Conservation (phyloP, 2,329 filamentous ascomycete species). For the Penicillium sp. region DNA sequence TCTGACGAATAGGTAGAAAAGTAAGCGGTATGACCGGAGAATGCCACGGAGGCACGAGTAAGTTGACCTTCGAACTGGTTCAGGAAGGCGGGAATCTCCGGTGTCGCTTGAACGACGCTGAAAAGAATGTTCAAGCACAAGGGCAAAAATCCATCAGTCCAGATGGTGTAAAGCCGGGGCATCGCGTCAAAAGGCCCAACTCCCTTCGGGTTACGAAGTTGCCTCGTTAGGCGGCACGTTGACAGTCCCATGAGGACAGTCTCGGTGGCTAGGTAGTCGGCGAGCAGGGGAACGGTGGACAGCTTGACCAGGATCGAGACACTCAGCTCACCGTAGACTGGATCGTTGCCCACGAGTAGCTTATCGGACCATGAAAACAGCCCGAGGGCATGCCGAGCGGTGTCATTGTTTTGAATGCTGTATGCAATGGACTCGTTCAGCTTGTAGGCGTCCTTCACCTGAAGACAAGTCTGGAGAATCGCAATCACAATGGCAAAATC, state of each 20-base stretch:
- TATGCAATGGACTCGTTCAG: slow-evolving; percentile 65
- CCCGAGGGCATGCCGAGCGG: slow-evolving; percentile 72
- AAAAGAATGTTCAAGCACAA: slow-evolving; percentile 82
- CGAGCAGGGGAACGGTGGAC: slow-evolving; percentile 70
- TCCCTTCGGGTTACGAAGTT: slow-evolving; percentile 61
- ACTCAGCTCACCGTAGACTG: slow-evolving; percentile 88
- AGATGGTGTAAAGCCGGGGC: slow-evolving; percentile 76
- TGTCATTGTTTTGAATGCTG: slow-evolving; percentile 60
- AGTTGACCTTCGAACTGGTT: slow-evolving; percentile 84
- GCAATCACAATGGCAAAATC: slow-evolving; percentile 85
- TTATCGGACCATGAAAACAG: slow-evolving; percentile 93
- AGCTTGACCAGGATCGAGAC: slow-evolving; percentile 83
- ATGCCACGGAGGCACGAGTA: slow-evolving; percentile 61
- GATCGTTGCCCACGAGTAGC: slow-evolving; percentile 70
- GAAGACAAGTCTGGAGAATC: slow-evolving; percentile 76
- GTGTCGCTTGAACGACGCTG: slow-evolving; percentile 71
- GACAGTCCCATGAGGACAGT: slow-evolving; percentile 73
- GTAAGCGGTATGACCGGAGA: slow-evolving; percentile 52
- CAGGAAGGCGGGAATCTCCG: slow-evolving; percentile 78
- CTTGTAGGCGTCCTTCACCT: slow-evolving; percentile 68
- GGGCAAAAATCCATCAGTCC: slow-evolving; percentile 81
- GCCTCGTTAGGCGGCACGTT: slow-evolving; percentile 70
- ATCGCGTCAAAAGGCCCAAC: slow-evolving; percentile 75
- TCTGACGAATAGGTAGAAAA: slow-evolving; percentile 49
- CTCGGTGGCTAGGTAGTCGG: slow-evolving; percentile 84